phyloP scores from a whole-genome alignment of 306 rosid genomes.

The Fragaria vesca region DNA sequence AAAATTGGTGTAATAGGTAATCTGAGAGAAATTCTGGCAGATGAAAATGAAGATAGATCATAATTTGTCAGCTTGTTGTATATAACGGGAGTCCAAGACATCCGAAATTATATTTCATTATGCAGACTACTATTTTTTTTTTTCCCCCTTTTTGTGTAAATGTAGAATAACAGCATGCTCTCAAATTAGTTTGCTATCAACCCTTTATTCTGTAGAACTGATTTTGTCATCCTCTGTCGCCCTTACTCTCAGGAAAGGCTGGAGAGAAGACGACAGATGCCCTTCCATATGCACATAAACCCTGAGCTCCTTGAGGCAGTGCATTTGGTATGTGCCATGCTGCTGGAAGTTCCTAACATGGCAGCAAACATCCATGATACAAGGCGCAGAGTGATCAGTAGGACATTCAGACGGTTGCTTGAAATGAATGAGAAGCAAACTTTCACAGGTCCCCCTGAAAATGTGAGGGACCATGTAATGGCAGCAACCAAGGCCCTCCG shows the following conservation, averaged over 20 bases:
- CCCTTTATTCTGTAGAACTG: not conserved
- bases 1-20: not conserved
- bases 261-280: slow-evolving; percentile 97
- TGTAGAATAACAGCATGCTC: not conserved
- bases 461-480: slow-evolving; percentile 86
- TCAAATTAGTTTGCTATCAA: not conserved
- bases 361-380: slow-evolving; percentile 77
- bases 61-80: not conserved
- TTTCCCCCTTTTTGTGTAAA: not conserved
- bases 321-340: slow-evolving; percentile 87
- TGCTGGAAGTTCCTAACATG: slow-evolving; percentile 91
- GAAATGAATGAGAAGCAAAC: slow-evolving; percentile 81
- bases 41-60: not conserved
- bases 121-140: not conserved
- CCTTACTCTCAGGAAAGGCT: slow-evolving; percentile 67
- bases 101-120: not conserved
- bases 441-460: slow-evolving; percentile 91
- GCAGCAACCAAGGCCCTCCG: slow-evolving; percentile 80
- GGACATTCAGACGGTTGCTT: slow-evolving; percentile 68
- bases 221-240: not conserved
- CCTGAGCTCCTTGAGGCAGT: slow-evolving; percentile 87
- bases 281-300: slow-evolving; percentile 96
- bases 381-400: slow-evolving; percentile 71
- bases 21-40: not conserved
- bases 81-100: not conserved